These are phyloP conservation scores for Pseudovirgaria hyperparasitica DNA, from an alignment of 2,329 filamentous ascomycete species.

Conservation along the genomic window DNA sequence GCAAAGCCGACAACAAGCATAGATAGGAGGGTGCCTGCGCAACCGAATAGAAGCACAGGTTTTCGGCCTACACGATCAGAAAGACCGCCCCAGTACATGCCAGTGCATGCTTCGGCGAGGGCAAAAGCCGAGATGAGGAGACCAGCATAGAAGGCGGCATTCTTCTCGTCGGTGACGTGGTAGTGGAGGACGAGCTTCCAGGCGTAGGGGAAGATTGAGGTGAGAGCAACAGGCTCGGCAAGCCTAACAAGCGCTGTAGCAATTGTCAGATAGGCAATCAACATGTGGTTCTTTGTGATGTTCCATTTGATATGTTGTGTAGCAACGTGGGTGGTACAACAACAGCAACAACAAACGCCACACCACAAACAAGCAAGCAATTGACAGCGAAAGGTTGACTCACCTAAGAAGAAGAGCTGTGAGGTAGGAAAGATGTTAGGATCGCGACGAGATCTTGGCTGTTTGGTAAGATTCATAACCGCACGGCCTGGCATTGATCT, in stretches of 20 bases:
- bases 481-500: slow-evolving; percentile 36
- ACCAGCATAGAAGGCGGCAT: slow-evolving; percentile 75
- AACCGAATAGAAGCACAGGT: slow-evolving; percentile 33
- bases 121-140: slow-evolving; percentile 82
- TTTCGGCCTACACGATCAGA: slow-evolving; percentile 27
- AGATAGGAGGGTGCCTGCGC: slow-evolving; percentile 68
- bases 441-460: slow-evolving; percentile 44
- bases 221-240: slow-evolving; percentile 84
- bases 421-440: slow-evolving; percentile 65
- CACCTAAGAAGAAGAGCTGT: slow-evolving; percentile 78
- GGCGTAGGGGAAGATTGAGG: slow-evolving; percentile 79
- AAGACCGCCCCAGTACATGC: slow-evolving; percentile 45
- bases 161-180: slow-evolving; percentile 20
- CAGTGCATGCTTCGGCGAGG: slow-evolving; percentile 71
- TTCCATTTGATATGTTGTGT: slow-evolving; percentile 3
- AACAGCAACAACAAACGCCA: slow-evolving; percentile 1
- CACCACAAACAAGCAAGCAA: no score
- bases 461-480: slow-evolving; percentile 48
- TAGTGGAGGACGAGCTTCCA: slow-evolving; percentile 27
- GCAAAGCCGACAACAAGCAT: slow-evolving; percentile 75
- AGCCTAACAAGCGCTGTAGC: slow-evolving; percentile 72
- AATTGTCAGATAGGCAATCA: not conserved
- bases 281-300: slow-evolving; percentile 1
- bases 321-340: not conserved
- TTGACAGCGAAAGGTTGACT: slow-evolving; percentile 16